Evolutionary conservation across 257 asterid species (phyloP).

Genomic region (Ilex aquifolium): DNA sequence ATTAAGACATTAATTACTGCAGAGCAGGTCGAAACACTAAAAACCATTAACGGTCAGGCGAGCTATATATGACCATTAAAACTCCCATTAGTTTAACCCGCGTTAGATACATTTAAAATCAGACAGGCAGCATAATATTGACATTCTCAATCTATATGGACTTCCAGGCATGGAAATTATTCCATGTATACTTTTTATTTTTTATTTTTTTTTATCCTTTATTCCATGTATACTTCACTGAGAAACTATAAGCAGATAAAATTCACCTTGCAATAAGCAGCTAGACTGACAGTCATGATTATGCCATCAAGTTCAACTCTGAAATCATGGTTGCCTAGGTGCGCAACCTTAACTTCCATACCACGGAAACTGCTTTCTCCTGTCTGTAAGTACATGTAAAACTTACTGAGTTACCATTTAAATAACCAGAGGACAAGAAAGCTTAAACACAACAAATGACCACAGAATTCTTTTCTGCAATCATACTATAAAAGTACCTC

Average conservation of each 20-base stretch:
- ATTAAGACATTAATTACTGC: too few relatives aligned
- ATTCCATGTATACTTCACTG: background rate
- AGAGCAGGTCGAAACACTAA: too few relatives aligned
- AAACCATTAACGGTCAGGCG: too few relatives aligned
- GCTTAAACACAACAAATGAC: background rate
- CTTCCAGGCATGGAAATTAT: background rate
- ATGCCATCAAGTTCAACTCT: constrained; percentile 79
- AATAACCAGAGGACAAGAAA: constrained; percentile 11
- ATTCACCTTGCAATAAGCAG: constrained; percentile 70
- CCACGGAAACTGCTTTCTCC: constrained; percentile 46
- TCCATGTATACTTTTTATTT: background rate
- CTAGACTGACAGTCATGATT: constrained; percentile 59
- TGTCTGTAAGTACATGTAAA: constrained; percentile 41
- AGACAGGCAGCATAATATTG: too few relatives aligned
- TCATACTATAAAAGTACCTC: constrained; percentile 41
- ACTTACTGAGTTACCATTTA: constrained; percentile 10
- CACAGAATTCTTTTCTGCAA: background rate
- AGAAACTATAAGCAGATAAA: background rate
- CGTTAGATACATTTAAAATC: too few relatives aligned
- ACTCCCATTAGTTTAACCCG: too few relatives aligned
- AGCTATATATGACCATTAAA: too few relatives aligned
- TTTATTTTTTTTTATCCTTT: too few relatives aligned
- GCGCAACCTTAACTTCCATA: constrained; percentile 51
- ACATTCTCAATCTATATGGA: too few relatives aligned
- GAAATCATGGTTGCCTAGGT: constrained; percentile 47